Conservation (phyloP, 192 early-diverging fungal species). For the Chytriomyces confervae region DNA sequence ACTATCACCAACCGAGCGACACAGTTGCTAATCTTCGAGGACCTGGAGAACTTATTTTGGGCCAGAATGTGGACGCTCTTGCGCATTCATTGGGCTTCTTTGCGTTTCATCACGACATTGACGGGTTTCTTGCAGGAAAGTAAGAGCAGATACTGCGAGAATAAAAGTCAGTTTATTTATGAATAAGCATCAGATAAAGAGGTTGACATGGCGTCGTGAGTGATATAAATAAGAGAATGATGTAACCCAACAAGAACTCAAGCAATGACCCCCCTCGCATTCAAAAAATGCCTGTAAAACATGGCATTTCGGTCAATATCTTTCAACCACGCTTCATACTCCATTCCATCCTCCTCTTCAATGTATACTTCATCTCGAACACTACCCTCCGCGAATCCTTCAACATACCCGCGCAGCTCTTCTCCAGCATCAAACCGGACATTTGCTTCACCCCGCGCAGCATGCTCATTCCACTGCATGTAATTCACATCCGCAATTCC, state of each 20-base stretch:
- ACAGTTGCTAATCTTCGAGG: conserved; percentile 24
- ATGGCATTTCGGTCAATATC: conserved; percentile 51
- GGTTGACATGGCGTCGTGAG: too few species aligned
- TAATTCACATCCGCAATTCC: background rate
- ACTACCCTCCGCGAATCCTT: conserved; percentile 29
- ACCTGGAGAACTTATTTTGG: conserved; percentile 28
- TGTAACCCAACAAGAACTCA: background rate
- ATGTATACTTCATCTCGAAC: conserved; percentile 32
- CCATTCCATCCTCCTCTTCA: conserved; percentile 39
- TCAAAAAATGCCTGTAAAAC: conserved; percentile 53
- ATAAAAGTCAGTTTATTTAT: too few species aligned
- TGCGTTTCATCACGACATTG: conserved; percentile 25
- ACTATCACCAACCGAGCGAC: conserved; percentile 43
- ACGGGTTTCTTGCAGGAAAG: conserved; percentile 11
- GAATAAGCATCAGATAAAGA: too few species aligned
- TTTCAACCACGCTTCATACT: conserved; percentile 48
- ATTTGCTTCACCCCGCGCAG: background rate
- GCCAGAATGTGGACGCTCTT: conserved; percentile 43
- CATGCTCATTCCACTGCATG: background rate
- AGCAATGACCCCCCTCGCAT: conserved; percentile 47
- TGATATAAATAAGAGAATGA: too few species aligned
- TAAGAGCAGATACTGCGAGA: too few species aligned
- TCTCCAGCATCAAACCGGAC: conserved; percentile 4
- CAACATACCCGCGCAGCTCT: background rate
- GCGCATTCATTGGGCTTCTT: conserved; percentile 29